These are phyloP conservation scores for Arachnopeziza araneosa DNA, from an alignment of 2,329 filamentous ascomycete genomes.

Conservation along the genomic window DNA sequence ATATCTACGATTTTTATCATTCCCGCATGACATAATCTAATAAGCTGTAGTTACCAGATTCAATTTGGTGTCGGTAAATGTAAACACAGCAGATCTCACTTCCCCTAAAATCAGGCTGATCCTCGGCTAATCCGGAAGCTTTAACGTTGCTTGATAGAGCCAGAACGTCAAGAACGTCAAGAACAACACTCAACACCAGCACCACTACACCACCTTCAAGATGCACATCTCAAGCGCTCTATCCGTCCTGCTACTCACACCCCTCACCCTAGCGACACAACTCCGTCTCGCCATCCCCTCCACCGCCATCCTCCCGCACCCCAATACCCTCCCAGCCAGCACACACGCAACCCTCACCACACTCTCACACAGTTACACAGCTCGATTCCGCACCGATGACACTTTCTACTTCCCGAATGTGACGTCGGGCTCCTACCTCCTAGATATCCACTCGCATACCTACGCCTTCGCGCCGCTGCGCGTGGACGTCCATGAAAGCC, in stretches of 20 bases:
- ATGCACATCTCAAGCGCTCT: neutral
- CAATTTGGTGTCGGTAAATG: no score
- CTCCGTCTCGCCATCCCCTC: neutral
- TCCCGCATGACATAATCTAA: no score
- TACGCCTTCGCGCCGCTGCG: constrained; percentile 74
- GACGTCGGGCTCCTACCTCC: constrained; percentile 68
- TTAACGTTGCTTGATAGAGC: neutral
- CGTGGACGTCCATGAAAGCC: constrained; percentile 57
- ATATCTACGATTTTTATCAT: no score
- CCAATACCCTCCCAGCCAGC: constrained; percentile 41
- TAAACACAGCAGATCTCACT: neutral
- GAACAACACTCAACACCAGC: neutral
- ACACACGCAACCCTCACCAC: constrained; percentile 64
- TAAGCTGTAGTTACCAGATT: no score
- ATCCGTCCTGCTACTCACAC: neutral
- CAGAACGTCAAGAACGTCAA: neutral
- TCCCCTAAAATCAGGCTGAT: neutral
- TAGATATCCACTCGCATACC: constrained; percentile 71
- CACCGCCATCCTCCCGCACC: neutral
- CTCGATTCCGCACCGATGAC: constrained; percentile 62
- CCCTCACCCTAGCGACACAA: neutral
- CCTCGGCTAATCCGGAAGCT: neutral
- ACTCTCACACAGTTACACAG: constrained; percentile 42
- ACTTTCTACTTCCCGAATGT: constrained; percentile 74
- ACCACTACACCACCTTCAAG: neutral